These are phyloP conservation scores for Colletotrichum melonis DNA, from an alignment of 2,329 filamentous ascomycete genomes.

Conservation along the genomic window DNA sequence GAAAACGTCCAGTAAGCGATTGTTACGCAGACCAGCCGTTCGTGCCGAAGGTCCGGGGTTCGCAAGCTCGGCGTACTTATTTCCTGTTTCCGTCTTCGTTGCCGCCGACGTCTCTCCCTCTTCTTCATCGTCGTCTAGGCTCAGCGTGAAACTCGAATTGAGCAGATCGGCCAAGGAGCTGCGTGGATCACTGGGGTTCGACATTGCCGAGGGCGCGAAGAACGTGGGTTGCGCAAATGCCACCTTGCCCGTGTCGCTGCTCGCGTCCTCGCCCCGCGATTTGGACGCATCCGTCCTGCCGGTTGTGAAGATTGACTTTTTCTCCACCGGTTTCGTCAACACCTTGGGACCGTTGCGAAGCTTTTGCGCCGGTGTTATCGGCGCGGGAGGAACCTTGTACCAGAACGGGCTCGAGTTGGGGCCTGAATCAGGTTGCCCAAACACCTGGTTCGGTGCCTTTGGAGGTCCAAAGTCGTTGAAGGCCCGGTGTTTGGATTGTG, in stretches of 20 bases:
- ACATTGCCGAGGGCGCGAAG: conserved; percentile 59
- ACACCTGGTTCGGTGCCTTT: conserved; percentile 53
- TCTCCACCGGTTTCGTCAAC: conserved; percentile 58
- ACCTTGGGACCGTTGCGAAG: conserved; percentile 72
- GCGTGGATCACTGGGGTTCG: conserved; percentile 50
- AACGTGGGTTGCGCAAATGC: conserved; percentile 71
- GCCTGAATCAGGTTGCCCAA: conserved; percentile 58
- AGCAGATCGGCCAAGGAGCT: conserved; percentile 58
- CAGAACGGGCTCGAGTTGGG: conserved; percentile 69
- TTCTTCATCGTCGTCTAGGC: conserved; percentile 41
- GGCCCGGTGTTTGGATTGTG: conserved; percentile 65
- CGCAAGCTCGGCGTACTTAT: neutral
- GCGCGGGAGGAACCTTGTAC: conserved; percentile 77
- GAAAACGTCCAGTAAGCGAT: conserved; percentile 33
- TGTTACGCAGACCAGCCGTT: conserved; percentile 27
- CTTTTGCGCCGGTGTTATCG: conserved; percentile 72
- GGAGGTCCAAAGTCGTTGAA: conserved; percentile 60
- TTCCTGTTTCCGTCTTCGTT: conserved; percentile 1
- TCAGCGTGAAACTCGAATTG: conserved; percentile 55
- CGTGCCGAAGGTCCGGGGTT: neutral
- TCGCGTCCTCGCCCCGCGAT: conserved; percentile 14
- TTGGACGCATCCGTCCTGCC: conserved; percentile 34
- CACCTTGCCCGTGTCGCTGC: conserved; percentile 41
- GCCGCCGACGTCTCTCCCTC: neutral
- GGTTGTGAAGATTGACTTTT: conserved; percentile 63